These are phyloP conservation scores for Lodderomyces theae DNA, from an alignment of 1,139 yeast species.

Conservation along the genomic window DNA sequence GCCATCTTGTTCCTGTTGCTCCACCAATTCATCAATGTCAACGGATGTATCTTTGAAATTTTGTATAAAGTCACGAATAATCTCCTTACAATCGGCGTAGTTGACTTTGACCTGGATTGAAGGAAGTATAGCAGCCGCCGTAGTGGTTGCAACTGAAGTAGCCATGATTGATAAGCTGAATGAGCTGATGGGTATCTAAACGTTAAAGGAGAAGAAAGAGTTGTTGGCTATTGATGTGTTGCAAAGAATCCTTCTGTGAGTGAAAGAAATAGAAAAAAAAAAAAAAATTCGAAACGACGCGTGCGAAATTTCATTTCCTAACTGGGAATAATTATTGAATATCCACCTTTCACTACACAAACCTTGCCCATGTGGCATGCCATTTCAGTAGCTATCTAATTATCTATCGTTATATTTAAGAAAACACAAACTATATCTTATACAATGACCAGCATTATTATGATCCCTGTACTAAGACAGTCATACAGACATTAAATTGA, in stretches of 20 bases:
- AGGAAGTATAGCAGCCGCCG: slow-evolving; percentile 41
- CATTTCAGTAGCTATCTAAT: too few relatives aligned
- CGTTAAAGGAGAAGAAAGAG: neutral
- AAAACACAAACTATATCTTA: neutral
- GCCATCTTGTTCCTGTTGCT: neutral
- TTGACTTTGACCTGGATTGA: slow-evolving; percentile 61
- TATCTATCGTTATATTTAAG: neutral
- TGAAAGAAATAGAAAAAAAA: neutral
- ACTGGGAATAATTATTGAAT: slow-evolving; percentile 11
- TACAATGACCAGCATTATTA: slow-evolving; percentile 1
- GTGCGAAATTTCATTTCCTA: slow-evolving; percentile 10
- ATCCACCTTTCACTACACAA: too few relatives aligned
- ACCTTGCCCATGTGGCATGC: neutral
- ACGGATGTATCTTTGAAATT: slow-evolving; percentile 49
- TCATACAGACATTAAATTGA: slow-evolving; percentile 41
- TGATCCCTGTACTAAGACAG: neutral
- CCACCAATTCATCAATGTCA: slow-evolving; percentile 14
- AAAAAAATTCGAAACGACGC: neutral
- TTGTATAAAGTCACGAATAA: slow-evolving; percentile 56
- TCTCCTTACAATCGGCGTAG: slow-evolving; percentile 52
- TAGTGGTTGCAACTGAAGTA: slow-evolving; percentile 23
- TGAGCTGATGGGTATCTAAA: neutral
- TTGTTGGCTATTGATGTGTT: neutral
- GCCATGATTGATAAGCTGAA: slow-evolving; percentile 6
- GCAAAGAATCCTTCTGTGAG: neutral